Percentiles rank a stretch among this genome's conserved stretches.
Evolutionary conservation across 108 stramenopile genomes (phyloP).

Genomic region (Stephanodiscus triporus): DNA sequence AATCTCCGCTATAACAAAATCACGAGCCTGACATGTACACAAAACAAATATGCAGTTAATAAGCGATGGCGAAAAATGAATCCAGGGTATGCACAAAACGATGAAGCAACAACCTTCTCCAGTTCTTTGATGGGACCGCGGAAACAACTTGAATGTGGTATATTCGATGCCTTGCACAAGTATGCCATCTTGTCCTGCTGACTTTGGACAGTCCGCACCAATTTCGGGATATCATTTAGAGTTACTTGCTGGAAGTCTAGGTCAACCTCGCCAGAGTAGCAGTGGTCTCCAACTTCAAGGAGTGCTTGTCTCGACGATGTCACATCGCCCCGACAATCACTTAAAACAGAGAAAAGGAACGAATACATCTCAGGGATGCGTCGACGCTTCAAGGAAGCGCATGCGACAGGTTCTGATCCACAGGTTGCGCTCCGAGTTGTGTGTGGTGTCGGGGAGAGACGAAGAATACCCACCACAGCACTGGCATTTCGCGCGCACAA

Average conservation of each 20-base stretch:
- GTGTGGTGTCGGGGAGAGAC: too few relatives aligned
- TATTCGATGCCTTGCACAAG: constrained; percentile 50
- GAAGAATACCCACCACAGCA: too few relatives aligned
- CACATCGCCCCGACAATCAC: constrained; percentile 11
- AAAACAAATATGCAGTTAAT: too few relatives aligned
- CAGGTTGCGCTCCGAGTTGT: too few relatives aligned
- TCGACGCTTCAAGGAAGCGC: too few relatives aligned
- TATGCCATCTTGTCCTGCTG: constrained; percentile 69
- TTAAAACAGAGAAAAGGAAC: constrained; percentile 46
- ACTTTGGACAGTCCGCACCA: constrained; percentile 71
- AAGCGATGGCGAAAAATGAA: too few relatives aligned
- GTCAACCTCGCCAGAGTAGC: constrained; percentile 63
- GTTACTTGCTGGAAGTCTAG: constrained; percentile 56
- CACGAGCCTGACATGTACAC: constrained; percentile 39
- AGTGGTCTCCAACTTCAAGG: constrained; percentile 79
- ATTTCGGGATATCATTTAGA: constrained; percentile 67
- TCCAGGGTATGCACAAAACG: too few relatives aligned
- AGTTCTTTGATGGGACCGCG: constrained; percentile 44
- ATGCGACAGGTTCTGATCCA: too few relatives aligned
- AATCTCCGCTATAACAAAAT: constrained; percentile 63
- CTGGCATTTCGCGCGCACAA: too few relatives aligned
- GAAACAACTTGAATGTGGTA: constrained; percentile 16
- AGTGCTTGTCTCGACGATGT: constrained; percentile 42
- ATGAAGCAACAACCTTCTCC: constrained; percentile 1
- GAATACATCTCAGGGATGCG: constrained; percentile 7